phyloP scores from a whole-genome alignment of 345 rosid genomes.

The Nasturtium officinale region DNA sequence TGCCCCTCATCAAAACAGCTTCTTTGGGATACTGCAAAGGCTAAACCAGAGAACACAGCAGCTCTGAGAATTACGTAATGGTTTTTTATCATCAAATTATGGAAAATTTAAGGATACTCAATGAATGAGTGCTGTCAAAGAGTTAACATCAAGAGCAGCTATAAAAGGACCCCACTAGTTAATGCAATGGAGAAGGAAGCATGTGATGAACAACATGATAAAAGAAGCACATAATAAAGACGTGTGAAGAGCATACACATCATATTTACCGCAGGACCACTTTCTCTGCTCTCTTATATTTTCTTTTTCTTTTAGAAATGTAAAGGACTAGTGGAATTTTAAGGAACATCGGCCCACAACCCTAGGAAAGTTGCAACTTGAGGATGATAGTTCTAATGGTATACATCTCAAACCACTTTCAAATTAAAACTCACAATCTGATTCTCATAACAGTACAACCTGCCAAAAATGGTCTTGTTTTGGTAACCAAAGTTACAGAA shows the following conservation, averaged over 20 bases:
- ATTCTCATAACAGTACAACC: constrained; percentile 30
- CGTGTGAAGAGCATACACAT: constrained; percentile 57
- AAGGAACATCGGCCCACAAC: constrained; percentile 85
- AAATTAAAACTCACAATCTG: constrained; percentile 23
- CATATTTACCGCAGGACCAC: constrained; percentile 72
- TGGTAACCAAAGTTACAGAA: constrained; percentile 29
- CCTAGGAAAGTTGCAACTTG: constrained; percentile 59
- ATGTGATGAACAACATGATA: constrained; percentile 72
- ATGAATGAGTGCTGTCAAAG: constrained; percentile 37
- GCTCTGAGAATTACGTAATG: constrained; percentile 39
- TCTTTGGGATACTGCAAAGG: constrained; percentile 35
- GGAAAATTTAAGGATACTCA: constrained; percentile 44
- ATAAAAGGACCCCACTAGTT: constrained; percentile 66
- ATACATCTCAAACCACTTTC: constrained; percentile 39
- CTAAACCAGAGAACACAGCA: constrained; percentile 30
- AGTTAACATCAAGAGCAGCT: constrained; percentile 65
- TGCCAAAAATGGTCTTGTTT: constrained; percentile 23
- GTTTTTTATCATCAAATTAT: constrained; percentile 37
- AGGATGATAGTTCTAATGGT: constrained; percentile 72
- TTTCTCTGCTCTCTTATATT: constrained; percentile 30
- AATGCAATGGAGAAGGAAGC: constrained; percentile 58
- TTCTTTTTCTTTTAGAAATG: constrained; percentile 29
- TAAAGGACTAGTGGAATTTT: constrained; percentile 61
- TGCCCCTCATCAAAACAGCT: constrained; percentile 18
- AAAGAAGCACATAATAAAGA: constrained; percentile 66